These are phyloP conservation scores for Paraphaeosphaeria sporulosa DNA, from an alignment of 2,329 filamentous ascomycete genomes.

Conservation along the genomic window DNA sequence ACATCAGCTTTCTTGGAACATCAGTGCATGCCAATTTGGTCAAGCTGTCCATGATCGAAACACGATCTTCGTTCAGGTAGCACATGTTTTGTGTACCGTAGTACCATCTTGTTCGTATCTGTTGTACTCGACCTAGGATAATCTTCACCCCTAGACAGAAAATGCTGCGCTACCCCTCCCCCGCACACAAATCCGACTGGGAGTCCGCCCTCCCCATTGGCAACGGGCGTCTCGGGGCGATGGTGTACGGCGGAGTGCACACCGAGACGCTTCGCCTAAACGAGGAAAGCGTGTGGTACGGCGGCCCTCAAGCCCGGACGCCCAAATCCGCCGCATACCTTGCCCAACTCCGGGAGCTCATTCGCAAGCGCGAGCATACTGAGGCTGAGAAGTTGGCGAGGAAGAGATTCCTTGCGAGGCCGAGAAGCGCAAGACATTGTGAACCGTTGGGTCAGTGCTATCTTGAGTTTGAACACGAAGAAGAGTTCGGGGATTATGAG, in stretches of 20 bases:
- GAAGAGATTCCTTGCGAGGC: slow-evolving; percentile 55
- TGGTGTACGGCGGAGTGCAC: slow-evolving; percentile 56
- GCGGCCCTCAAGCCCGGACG: slow-evolving; percentile 51
- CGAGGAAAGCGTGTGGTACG: slow-evolving; percentile 52
- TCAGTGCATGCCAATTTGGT: background rate
- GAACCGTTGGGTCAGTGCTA: slow-evolving; percentile 51
- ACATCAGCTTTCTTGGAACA: background rate
- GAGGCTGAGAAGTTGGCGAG: slow-evolving; percentile 54
- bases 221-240: slow-evolving; percentile 57
- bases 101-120: too few relatives aligned
- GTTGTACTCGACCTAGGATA: background rate
- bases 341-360: slow-evolving; percentile 49
- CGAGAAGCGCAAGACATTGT: slow-evolving; percentile 57
- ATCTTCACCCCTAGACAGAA: background rate
- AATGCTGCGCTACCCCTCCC: background rate
- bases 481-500: slow-evolving; percentile 37
- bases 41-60: background rate
- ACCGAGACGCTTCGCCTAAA: slow-evolving; percentile 57
- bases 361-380: slow-evolving; percentile 50
- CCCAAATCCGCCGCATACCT: slow-evolving; percentile 48
- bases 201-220: slow-evolving; percentile 57
- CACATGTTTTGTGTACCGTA: too few relatives aligned
- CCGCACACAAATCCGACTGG: slow-evolving; percentile 33
- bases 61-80: background rate
- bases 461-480: slow-evolving; percentile 15